Percentiles rank a stretch among this genome's conserved stretches.
These are phyloP conservation scores for Lagenidium giganteum DNA, from an alignment of 352 stramenopile species.

Conservation along the genomic window DNA sequence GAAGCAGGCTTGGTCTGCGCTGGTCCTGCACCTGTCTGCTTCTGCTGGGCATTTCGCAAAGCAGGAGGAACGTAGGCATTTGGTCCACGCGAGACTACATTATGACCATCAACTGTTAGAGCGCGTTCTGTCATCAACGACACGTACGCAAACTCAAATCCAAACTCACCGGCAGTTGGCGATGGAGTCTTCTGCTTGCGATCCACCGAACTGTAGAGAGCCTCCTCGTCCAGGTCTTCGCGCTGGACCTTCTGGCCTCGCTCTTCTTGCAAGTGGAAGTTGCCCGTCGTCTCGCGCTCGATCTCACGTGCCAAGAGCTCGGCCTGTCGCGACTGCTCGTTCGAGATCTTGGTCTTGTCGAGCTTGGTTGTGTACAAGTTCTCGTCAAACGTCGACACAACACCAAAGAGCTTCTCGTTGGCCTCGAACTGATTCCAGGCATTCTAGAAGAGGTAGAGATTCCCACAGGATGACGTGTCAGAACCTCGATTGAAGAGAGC, in stretches of 20 bases:
- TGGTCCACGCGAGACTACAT: slow-evolving; percentile 13
- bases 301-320: slow-evolving; percentile 95
- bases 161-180: background rate
- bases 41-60: slow-evolving; percentile 42
- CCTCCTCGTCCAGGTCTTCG: slow-evolving; percentile 92
- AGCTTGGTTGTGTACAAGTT: slow-evolving; percentile 98
- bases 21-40: too few relatives aligned
- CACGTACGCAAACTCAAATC: background rate
- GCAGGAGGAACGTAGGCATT: slow-evolving; percentile 71
- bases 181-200: slow-evolving; percentile 24
- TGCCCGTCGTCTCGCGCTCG: slow-evolving; percentile 85
- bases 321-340: slow-evolving; percentile 79
- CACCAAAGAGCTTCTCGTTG: slow-evolving; percentile 95
- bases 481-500: background rate
- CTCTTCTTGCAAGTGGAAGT: slow-evolving; percentile 96
- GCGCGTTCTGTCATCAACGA: background rate
- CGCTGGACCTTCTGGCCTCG: slow-evolving; percentile 70
- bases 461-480: too few relatives aligned
- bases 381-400: slow-evolving; percentile 95
- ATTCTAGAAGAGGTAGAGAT: slow-evolving; percentile 16
- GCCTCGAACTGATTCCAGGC: slow-evolving; percentile 97
- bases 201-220: slow-evolving; percentile 93
- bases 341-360: slow-evolving; percentile 91
- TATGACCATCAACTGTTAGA: too few relatives aligned
- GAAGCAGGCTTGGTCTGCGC: slow-evolving; percentile 19